Evolutionary conservation across 2,329 filamentous ascomycete genomes (phyloP), one percentile per base, ranked within the genome.

Genomic region (Fusarium austroafricanum): DNA sequence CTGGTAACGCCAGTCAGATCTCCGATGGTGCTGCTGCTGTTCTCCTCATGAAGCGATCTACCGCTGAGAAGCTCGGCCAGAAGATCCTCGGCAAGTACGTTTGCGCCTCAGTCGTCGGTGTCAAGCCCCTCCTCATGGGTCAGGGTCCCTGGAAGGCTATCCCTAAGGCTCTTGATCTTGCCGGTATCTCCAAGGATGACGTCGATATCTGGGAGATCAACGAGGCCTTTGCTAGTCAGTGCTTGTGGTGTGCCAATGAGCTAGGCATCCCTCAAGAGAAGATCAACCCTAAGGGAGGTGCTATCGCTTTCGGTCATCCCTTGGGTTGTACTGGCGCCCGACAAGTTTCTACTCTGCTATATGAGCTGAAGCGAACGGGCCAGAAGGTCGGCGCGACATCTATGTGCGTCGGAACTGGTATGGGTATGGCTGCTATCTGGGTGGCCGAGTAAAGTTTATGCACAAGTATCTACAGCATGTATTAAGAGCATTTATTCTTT

Each of bases 121-220:
- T 98, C 61, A 89, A 92, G 76, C 96, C 96, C 40, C 87, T 97
- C 58, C 90, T 98, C 72, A 98, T 99, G 96, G 96, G 96, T 67
- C 86, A 97, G 71, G 96, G 96, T 2, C 96, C 96, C 50, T 97
- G 93, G 89, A 94, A 94, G 81, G 94, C 96, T 58, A 98, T 99
- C 75, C 96, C 96, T 69, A 92, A 94, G 78, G 94, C 93, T 6
- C 90, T 97, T 57, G 87, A 92, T 78, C 94, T 96, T 79, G 92
- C 94, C 1, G 94, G 94, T 62, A 89, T 99, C 73, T 85, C 84
- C 77, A 93, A 90, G 80, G 91, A 97, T 58, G 95, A 98, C 72
- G 93, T 99, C 29, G 96, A 98, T 78, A 95, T 98, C 76, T 98
- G 88, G 76, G 96, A 99, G 87, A 97, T 99, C 86, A 99, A 99